Conservation (phyloP, 2,329 filamentous ascomycete genomes). For the Fusarium albosuccineum region DNA sequence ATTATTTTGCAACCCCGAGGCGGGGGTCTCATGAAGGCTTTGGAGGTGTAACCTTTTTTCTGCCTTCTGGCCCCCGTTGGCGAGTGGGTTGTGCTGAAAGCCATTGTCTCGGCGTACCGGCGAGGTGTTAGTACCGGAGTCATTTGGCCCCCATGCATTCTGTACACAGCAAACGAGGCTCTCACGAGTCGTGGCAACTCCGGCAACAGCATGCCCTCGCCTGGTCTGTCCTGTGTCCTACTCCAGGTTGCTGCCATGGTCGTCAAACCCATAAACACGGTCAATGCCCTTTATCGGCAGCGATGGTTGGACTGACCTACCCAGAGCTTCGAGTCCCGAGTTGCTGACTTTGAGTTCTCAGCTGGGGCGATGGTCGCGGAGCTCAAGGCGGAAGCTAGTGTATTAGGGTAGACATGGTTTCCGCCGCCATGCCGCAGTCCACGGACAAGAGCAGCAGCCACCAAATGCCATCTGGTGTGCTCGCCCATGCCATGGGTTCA, state of each 20-base stretch:
- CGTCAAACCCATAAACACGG: background rate
- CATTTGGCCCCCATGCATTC: background rate
- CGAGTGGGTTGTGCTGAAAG: background rate
- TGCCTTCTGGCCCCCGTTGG: background rate
- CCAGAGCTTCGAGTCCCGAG: background rate
- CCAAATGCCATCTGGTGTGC: background rate
- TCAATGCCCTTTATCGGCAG: background rate
- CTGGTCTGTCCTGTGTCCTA: background rate
- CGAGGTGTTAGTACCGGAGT: background rate
- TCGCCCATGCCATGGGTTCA: background rate
- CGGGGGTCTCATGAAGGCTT: slow-evolving; percentile 12
- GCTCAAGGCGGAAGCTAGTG: slow-evolving; percentile 3
- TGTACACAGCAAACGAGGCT: background rate
- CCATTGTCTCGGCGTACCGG: background rate
- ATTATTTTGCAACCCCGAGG: no score
- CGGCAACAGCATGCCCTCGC: background rate
- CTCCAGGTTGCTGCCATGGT: background rate
- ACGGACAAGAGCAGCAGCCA: background rate
- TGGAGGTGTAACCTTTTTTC: slow-evolving; percentile 14
- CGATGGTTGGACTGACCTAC: background rate
- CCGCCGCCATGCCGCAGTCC: background rate
- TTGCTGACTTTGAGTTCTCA: slow-evolving; percentile 10
- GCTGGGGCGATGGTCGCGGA: slow-evolving; percentile 6
- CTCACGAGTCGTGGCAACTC: background rate
- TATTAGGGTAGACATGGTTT: background rate